Evolutionary conservation across 2,329 filamentous ascomycete genomes (phyloP), one percentile per base, ranked within the genome.

Genomic region (Orbilia brochopaga): DNA sequence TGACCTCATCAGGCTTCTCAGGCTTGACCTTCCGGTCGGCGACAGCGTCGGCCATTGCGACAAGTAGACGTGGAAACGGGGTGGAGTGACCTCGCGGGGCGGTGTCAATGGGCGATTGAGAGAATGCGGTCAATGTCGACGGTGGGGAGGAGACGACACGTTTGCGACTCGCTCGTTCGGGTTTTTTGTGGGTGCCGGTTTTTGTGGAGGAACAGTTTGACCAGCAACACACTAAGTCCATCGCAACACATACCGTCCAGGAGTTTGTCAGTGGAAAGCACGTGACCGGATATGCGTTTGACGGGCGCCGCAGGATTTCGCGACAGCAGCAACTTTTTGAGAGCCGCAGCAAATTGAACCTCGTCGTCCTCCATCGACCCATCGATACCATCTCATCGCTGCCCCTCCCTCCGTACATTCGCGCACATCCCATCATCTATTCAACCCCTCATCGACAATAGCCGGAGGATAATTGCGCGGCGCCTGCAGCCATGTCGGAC

Each of bases 1-100:
- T 83, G 75, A 88, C 89, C 82, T 94, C 90, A 80, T 97, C 90
- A 52, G 94, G 94, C 84, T 90, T 91, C 81, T 90, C 86, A 60
- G 92, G 92, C 82, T 88, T 91, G 78, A 82, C 79, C 74, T 81
- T 80, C 69, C 79, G 78, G 74, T 73, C 67, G 42, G 53, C 51
- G 13, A 24, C 67, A 35, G 40, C 52, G 40, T 82, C 79, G 64
- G 80, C 80, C 76, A 80, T 80, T 73, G 82, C 79, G 35, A 73
- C 54, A n/a, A n/a, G n/a, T n/a, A n/a, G n/a, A n/a, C n/a, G n/a
- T n/a, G n/a, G n/a, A n/a, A n/a, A n/a, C n/a, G n/a, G n/a, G n/a
- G n/a, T n/a, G n/a, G n/a, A n/a, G n/a, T n/a, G n/a, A n/a, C n/a
- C n/a, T n/a, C n/a, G n/a, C n/a, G n/a, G n/a, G n/a, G n/a, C n/a